phyloP scores from a whole-genome alignment of 179 eudicot genomes.

The Beta lomatogona region DNA sequence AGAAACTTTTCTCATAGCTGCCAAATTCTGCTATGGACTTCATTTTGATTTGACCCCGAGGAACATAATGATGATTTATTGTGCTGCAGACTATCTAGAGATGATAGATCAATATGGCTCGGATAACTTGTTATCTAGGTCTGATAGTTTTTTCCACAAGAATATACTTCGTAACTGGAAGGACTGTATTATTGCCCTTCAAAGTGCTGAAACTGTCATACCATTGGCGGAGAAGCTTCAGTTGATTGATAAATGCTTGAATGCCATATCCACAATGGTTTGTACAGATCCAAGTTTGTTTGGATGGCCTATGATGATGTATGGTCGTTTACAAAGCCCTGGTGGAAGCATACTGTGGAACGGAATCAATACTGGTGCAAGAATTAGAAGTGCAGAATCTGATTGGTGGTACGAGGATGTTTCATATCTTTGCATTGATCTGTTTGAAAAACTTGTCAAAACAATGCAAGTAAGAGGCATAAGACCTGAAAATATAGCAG shows the following conservation, averaged over 20 bases:
- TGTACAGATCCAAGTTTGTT: slow-evolving; percentile 94
- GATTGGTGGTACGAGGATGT: slow-evolving; percentile 98
- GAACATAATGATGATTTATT: slow-evolving; percentile 62
- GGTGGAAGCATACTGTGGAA: slow-evolving; percentile 99
- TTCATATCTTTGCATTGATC: slow-evolving; percentile 61
- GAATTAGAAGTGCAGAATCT: slow-evolving; percentile 75
- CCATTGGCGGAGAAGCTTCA: slow-evolving; percentile 60
- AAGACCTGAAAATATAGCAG: slow-evolving; percentile 65
- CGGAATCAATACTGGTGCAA: slow-evolving; percentile 95
- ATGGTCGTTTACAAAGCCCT: slow-evolving; percentile 92
- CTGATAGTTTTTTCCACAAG: slow-evolving; percentile 73
- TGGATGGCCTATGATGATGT: slow-evolving; percentile 99
- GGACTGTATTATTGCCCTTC: slow-evolving; percentile 83
- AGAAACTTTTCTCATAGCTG: slow-evolving; percentile 62
- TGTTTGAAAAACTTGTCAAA: slow-evolving; percentile 69
- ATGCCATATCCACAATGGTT: slow-evolving; percentile 78
- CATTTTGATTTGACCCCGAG: slow-evolving; percentile 68
- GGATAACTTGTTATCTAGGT: slow-evolving; percentile 63
- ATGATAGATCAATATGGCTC: slow-evolving; percentile 87
- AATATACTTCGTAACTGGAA: slow-evolving; percentile 74
- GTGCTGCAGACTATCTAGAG: slow-evolving; percentile 85
- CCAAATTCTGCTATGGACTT: slow-evolving; percentile 78
- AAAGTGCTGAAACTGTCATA: slow-evolving; percentile 61
- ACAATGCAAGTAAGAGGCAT: slow-evolving; percentile 78
- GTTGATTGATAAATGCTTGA: slow-evolving; percentile 58